Conservation (phyloP, 768 basidiomycete genomes). For the Russula earlei region DNA sequence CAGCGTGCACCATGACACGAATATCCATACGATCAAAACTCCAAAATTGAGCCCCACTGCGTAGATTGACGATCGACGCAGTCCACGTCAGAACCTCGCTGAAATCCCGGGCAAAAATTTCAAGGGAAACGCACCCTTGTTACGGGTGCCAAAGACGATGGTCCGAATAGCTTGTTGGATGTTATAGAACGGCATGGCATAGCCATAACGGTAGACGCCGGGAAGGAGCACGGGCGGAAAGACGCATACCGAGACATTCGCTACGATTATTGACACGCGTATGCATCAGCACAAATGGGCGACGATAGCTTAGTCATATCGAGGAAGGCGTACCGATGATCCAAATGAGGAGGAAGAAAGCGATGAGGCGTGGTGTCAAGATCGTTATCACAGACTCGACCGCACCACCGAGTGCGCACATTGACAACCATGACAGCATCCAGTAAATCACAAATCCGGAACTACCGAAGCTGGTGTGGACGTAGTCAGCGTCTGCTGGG, state of each 20-base stretch:
- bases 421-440: slow-evolving; percentile 53
- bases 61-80: neutral
- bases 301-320: neutral
- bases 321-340: slow-evolving; percentile 41
- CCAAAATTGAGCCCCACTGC: slow-evolving; percentile 57
- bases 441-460: slow-evolving; percentile 55
- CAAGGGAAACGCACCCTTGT: slow-evolving; percentile 35
- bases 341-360: slow-evolving; percentile 56
- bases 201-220: slow-evolving; percentile 53
- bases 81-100: neutral
- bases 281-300: neutral
- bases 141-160: slow-evolving; percentile 58
- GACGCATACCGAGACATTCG: slow-evolving; percentile 47
- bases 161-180: slow-evolving; percentile 50
- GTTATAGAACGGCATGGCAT: slow-evolving; percentile 65
- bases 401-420: slow-evolving; percentile 51
- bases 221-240: slow-evolving; percentile 55
- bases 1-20: slow-evolving; percentile 45
- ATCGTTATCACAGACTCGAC: slow-evolving; percentile 51
- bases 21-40: slow-evolving; percentile 46
- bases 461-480: slow-evolving; percentile 33
- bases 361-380: slow-evolving; percentile 41
- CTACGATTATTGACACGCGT: slow-evolving; percentile 24
- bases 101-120: neutral
- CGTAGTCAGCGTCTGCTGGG: neutral